Evolutionary conservation across 768 basidiomycete genomes (phyloP), one percentile per base, ranked within the genome.

Genomic region (Russula compacta): DNA sequence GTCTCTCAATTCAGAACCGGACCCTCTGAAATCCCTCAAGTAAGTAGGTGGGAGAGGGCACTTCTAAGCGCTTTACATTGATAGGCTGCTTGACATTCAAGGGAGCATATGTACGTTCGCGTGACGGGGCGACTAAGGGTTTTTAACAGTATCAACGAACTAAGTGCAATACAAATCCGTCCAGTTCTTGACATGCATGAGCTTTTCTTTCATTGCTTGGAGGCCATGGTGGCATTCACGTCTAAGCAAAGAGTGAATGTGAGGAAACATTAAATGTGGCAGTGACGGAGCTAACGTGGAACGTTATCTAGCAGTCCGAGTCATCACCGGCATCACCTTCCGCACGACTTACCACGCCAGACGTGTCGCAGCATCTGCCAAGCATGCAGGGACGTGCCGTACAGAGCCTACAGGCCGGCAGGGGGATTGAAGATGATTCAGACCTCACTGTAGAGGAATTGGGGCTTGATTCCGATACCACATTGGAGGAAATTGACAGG

Each of bases 121-220:
- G 59, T 64, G 48, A 52, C 46, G 24, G 63, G 59, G 42, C 11
- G 21, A 1, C 53, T 64, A 10, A 43, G 50, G 2, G 32, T 2
- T 57, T 81, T 59, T 35, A 59, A 79, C 74, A 69, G 67, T 68
- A 8, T 77, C 76, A 68, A 76, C 40, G 69, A 73, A 62, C 64
- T 82, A 63, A 71, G 67, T n/a, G 75, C 74, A 2, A 69, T 65
- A 21, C 67, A 68, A 47, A 69, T 80, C 49, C 73, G 76, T 29
- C 67, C 66, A 3, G 71, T 82, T 47, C 69, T 66, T 1, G 80
- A 83, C 64, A 67, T 68, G 51, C 77, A 81, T 69, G 81, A 82
- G 64, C 66, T 79, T 19, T 76, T 72, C 61, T 76, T 76, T 64
- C 81, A 83, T 67, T 56, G 77, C 24, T 64, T 80, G 59, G 76